These are phyloP conservation scores for Nepenthes mirabilis DNA, from an alignment of 148 eudicot genomes.

Conservation along the genomic window DNA sequence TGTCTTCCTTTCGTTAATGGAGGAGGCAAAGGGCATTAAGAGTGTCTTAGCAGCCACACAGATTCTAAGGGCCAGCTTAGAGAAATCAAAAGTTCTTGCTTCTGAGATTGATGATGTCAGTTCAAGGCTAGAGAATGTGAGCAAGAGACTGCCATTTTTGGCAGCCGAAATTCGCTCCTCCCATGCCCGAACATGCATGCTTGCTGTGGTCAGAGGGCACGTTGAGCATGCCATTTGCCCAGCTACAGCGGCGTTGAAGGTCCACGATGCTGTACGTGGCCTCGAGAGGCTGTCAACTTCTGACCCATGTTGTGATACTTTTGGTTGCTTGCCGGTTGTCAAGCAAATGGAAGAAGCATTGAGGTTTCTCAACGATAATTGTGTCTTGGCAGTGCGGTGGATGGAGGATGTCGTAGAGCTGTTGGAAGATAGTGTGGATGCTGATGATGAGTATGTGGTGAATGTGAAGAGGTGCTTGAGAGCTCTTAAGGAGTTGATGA, in stretches of 20 bases:
- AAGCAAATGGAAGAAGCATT: slow-evolving; percentile 59
- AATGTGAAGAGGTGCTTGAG: slow-evolving; percentile 30
- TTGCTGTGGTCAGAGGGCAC: slow-evolving; percentile 26
- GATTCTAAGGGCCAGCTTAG: slow-evolving; percentile 31
- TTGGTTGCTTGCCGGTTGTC: slow-evolving; percentile 23
- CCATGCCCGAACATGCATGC: slow-evolving; percentile 19
- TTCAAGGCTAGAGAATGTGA: slow-evolving; percentile 16
- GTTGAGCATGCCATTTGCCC: slow-evolving; percentile 51
- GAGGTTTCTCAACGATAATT: slow-evolving; percentile 41
- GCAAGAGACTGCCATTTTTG: slow-evolving; percentile 19
- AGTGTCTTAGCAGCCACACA: slow-evolving; percentile 40
- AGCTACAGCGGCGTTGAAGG: slow-evolving; percentile 36
- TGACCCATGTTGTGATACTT: slow-evolving; percentile 19
- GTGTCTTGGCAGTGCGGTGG: slow-evolving; percentile 51
- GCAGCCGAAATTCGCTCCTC: slow-evolving; percentile 19
- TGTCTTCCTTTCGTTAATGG: slow-evolving; percentile 7
- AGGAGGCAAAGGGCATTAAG: slow-evolving; percentile 9
- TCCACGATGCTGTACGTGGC: slow-evolving; percentile 33
- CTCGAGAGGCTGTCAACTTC: slow-evolving; percentile 26
- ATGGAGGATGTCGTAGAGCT: slow-evolving; percentile 45
- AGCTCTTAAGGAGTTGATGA: slow-evolving; percentile 38
- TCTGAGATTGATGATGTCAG: slow-evolving; percentile 20
- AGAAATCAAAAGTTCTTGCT: slow-evolving; percentile 36
- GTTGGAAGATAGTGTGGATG: slow-evolving; percentile 22
- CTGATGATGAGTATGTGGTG: slow-evolving; percentile 20